Percentiles rank a stretch among this genome's conserved stretches.
Evolutionary conservation across 2,329 filamentous ascomycete species (phyloP).

Genomic region (Fusarium brachygibbosum): DNA sequence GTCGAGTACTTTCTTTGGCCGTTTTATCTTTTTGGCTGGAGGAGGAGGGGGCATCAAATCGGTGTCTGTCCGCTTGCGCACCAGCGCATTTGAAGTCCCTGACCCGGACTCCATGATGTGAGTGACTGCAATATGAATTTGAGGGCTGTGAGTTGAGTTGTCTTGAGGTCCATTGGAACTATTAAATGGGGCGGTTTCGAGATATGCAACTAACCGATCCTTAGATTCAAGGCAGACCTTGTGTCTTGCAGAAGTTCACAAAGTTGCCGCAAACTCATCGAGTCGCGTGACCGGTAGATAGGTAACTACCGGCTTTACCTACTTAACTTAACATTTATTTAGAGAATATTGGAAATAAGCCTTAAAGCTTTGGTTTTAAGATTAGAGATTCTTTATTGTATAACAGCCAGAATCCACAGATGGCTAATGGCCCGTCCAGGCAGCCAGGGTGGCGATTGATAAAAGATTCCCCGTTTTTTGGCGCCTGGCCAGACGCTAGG

Average conservation of each 20-base stretch:
- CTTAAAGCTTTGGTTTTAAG: neutral
- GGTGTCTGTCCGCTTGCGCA: slow-evolving; percentile 76
- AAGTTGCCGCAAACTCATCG: neutral
- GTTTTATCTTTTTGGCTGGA: slow-evolving; percentile 87
- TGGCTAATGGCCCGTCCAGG: neutral
- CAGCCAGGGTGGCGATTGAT: slow-evolving; percentile 42
- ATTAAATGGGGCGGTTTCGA: slow-evolving; percentile 23
- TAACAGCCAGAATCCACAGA: slow-evolving; percentile 1
- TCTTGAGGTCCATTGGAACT: neutral
- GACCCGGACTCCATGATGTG: slow-evolving; percentile 54
- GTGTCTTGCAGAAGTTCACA: too few relatives aligned
- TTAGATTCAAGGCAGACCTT: slow-evolving; percentile 4
- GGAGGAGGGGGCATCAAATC: slow-evolving; percentile 89
- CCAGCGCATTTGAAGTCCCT: slow-evolving; percentile 68
- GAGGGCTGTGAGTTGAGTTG: neutral
- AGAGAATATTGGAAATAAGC: too few relatives aligned
- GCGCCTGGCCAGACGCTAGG: slow-evolving; percentile 39
- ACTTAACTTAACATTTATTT: too few relatives aligned
- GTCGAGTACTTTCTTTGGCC: slow-evolving; percentile 87
- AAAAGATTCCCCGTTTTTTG: slow-evolving; percentile 35
- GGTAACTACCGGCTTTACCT: neutral
- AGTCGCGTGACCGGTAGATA: neutral
- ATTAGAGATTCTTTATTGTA: neutral
- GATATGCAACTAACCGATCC: slow-evolving; percentile 47
- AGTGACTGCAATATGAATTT: slow-evolving; percentile 4